Evolutionary conservation across 1,139 yeast species (phyloP).

Genomic region (Saccharomyces hybrid): DNA sequence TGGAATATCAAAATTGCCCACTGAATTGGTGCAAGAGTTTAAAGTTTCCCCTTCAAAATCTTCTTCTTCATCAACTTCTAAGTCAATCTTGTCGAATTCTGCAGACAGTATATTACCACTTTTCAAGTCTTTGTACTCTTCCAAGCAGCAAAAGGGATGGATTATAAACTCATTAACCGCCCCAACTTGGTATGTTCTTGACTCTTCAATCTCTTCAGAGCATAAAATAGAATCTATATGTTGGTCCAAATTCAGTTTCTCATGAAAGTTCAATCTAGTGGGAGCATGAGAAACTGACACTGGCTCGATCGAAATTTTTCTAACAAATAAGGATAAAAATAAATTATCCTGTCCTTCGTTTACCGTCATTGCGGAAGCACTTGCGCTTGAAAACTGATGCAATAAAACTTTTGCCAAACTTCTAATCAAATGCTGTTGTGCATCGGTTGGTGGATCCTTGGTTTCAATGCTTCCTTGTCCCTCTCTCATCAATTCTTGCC

Average conservation of each 20-base stretch:
- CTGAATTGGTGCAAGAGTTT: not conserved
- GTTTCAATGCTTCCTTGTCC: slow-evolving; percentile 24
- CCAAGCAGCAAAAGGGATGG: slow-evolving; percentile 13
- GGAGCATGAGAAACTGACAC: not conserved
- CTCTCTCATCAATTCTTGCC: slow-evolving; percentile 5
- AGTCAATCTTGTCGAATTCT: slow-evolving; percentile 25
- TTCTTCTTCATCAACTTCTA: slow-evolving; percentile 13
- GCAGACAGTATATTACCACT: slow-evolving; percentile 8
- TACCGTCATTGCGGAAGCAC: slow-evolving; percentile 6
- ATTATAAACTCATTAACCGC: slow-evolving; percentile 2
- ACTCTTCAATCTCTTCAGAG: not conserved
- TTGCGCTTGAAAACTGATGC: slow-evolving; percentile 15
- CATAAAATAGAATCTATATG: not conserved
- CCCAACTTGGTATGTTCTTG: not conserved
- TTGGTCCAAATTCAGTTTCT: not conserved
- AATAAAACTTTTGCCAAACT: slow-evolving; percentile 25
- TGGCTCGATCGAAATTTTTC: slow-evolving; percentile 19
- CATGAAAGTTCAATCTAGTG: not conserved
- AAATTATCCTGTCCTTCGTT: slow-evolving; percentile 29
- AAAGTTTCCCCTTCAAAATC: slow-evolving; percentile 6
- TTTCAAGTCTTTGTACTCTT: not conserved
- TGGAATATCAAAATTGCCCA: slow-evolving; percentile 6
- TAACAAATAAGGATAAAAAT: slow-evolving; percentile 26
- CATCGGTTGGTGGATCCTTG: slow-evolving; percentile 20
- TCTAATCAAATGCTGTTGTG: slow-evolving; percentile 23